Conservation (phyloP, 169 alveolate genomes). For the Plasmodium blacklocki region DNA sequence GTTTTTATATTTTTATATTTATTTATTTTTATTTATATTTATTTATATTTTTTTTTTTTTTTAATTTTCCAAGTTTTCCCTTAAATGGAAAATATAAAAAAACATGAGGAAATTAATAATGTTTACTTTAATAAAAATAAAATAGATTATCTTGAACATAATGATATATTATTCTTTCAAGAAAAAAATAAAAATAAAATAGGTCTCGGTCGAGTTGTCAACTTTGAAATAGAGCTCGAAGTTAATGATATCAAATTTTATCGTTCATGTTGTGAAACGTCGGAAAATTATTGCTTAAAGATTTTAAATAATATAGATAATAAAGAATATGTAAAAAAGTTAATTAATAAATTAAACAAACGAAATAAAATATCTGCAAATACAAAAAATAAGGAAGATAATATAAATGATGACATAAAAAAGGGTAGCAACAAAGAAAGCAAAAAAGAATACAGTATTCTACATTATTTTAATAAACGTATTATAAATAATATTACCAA, state of each 20-base stretch:
- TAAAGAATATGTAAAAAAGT: conserved; percentile 38
- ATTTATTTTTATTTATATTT: not conserved
- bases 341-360: conserved; percentile 6
- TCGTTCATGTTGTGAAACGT: not conserved
- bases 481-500: not conserved
- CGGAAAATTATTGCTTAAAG: conserved; percentile 10
- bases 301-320: conserved; percentile 47
- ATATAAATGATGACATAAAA: not conserved
- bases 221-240: conserved; percentile 44
- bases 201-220: conserved; percentile 58
- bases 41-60: not conserved
- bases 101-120: conserved; percentile 17
- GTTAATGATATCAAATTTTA: conserved; percentile 14
- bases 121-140: conserved; percentile 23
- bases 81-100: conserved; percentile 49
- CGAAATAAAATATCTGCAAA: not conserved
- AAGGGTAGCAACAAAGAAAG: not conserved
- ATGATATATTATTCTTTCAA: conserved; percentile 60
- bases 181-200: conserved; percentile 43
- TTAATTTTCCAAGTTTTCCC: not conserved
- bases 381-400: not conserved
- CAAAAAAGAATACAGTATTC: conserved; percentile 9
- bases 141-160: conserved; percentile 19
- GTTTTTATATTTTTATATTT: no score
- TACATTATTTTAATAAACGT: not conserved